Conservation (phyloP, 768 basidiomycete species). For the Leccinum longicurvipes region DNA sequence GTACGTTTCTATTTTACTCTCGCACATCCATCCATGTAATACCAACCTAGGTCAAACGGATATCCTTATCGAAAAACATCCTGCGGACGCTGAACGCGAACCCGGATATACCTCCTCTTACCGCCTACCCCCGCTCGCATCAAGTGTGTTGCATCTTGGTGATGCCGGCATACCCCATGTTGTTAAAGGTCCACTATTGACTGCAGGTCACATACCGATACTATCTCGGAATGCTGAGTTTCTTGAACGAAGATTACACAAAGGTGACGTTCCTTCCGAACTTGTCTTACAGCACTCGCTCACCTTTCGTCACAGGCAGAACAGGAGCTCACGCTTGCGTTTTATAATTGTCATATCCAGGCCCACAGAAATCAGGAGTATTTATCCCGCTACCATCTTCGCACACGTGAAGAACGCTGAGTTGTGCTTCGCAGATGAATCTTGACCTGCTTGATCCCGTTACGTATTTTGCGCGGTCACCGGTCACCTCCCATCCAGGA, state of each 20-base stretch:
- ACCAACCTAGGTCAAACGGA: conserved; percentile 70
- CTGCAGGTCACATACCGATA: conserved; percentile 87
- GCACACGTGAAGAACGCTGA: background rate
- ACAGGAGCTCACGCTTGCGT: too few relatives aligned
- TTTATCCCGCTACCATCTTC: conserved; percentile 27
- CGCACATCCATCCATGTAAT: background rate
- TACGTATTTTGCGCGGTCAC: conserved; percentile 84
- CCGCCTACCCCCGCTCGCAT: conserved; percentile 76
- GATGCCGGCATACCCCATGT: background rate
- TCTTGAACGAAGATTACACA: conserved; percentile 86
- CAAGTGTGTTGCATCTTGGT: conserved; percentile 50
- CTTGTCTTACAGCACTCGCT: background rate
- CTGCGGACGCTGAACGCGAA: conserved; percentile 84
- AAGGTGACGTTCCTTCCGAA: conserved; percentile 48
- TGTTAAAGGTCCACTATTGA: conserved; percentile 15
- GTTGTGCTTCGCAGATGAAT: conserved; percentile 74
- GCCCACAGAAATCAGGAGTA: conserved; percentile 82
- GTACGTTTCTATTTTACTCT: conserved; percentile 50
- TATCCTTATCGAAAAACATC: conserved; percentile 89
- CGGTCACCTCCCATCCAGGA: conserved; percentile 76
- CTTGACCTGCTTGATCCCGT: conserved; percentile 84
- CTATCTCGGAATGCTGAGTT: conserved; percentile 92
- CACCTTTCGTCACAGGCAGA: conserved; percentile 60
- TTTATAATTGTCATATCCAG: conserved; percentile 72
- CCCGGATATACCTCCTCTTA: conserved; percentile 77